These are phyloP conservation scores for Cyberlindnera americana DNA, from an alignment of 805 yeast species.

Conservation along the genomic window DNA sequence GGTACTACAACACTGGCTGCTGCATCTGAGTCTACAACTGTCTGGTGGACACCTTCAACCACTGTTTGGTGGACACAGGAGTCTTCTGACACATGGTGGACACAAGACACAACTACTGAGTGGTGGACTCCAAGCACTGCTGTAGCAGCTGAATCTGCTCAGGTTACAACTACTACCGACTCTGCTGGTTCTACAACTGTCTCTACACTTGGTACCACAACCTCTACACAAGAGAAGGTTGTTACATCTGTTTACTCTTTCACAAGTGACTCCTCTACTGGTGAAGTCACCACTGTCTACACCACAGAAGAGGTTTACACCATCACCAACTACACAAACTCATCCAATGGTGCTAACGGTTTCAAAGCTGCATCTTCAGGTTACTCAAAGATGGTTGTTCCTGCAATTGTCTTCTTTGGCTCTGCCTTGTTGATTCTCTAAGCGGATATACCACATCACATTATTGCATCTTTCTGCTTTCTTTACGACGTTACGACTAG, in stretches of 20 bases:
- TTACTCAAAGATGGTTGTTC: conserved; percentile 9
- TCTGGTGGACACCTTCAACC: conserved; percentile 20
- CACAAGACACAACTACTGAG: not conserved
- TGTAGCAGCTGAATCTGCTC: conserved; percentile 3
- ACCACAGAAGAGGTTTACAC: conserved; percentile 15
- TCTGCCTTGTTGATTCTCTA: conserved; percentile 13
- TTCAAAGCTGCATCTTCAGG: conserved; percentile 5
- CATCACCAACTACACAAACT: conserved; percentile 13
- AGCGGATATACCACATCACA: too few relatives aligned
- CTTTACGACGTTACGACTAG: conserved; percentile 7
- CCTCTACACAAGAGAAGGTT: conserved; percentile 11
- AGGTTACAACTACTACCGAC: conserved; percentile 11
- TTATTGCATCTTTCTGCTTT: not conserved
- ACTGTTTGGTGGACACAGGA: conserved; percentile 17
- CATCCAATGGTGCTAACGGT: conserved; percentile 14
- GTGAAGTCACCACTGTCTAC: conserved; percentile 14
- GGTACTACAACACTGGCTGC: conserved; percentile 3
- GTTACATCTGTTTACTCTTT: conserved; percentile 12
- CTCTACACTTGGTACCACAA: conserved; percentile 13
- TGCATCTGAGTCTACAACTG: conserved; percentile 15
- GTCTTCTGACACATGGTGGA: conserved; percentile 4
- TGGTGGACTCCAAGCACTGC: conserved; percentile 12
- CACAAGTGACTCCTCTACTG: conserved; percentile 18
- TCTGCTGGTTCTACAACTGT: conserved; percentile 11
- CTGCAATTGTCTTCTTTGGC: conserved; percentile 16